Percentiles rank a stretch among this genome's conserved stretches.
phyloP scores from a whole-genome alignment of 2,329 filamentous ascomycete genomes.

The Exserohilum turcica region DNA sequence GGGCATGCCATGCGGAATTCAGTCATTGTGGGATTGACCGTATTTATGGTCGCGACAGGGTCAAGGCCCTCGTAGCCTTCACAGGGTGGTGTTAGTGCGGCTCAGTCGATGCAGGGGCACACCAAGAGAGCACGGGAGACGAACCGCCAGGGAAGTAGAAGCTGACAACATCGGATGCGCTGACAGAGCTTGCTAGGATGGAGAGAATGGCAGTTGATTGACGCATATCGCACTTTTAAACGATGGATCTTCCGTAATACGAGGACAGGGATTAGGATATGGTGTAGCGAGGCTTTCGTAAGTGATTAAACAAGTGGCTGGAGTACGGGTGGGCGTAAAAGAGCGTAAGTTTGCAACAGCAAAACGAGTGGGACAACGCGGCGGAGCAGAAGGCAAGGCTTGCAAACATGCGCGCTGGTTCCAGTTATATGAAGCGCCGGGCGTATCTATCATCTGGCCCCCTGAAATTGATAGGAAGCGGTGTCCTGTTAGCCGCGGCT shows the following conservation, averaged over 20 bases:
- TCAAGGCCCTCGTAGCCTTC: constrained; percentile 24
- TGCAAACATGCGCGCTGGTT: background rate
- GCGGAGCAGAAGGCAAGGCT: constrained; percentile 3
- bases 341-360: constrained; percentile 8
- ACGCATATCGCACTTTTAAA: constrained; percentile 21
- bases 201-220: constrained; percentile 26
- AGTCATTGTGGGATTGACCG: constrained; percentile 28
- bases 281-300: background rate
- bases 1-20: constrained; percentile 32
- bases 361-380: constrained; percentile 4
- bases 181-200: constrained; percentile 24
- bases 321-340: constrained; percentile 1
- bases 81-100: background rate
- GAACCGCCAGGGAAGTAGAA: constrained; percentile 34
- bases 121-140: background rate
- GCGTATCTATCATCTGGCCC: constrained; percentile 8
- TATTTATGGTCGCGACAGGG: constrained; percentile 32
- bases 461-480: constrained; percentile 13
- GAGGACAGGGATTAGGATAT: constrained; percentile 8
- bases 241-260: constrained; percentile 3
- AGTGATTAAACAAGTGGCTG: constrained; percentile 6
- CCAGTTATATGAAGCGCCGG: constrained; percentile 10
- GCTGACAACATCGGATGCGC: constrained; percentile 22
- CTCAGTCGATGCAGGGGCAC: background rate
- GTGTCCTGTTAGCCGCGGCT: constrained; percentile 15